Percentiles rank a stretch among this genome's conserved stretches.
Evolutionary conservation across 2,329 filamentous ascomycete genomes (phyloP).

Genomic region (Fusarium fracticaudum): DNA sequence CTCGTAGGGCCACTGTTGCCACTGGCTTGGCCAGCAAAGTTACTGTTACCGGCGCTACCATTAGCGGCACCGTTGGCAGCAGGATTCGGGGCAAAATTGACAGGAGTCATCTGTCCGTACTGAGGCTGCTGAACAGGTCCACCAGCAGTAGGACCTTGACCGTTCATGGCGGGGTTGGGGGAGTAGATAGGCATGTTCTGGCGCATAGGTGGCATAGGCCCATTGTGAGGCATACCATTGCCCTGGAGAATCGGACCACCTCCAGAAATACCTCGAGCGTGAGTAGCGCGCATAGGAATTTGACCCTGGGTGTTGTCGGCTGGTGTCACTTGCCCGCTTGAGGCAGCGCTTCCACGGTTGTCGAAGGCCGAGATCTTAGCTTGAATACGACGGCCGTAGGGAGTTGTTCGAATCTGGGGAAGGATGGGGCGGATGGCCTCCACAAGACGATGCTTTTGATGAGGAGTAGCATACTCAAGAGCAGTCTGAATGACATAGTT

Average conservation of each 20-base stretch:
- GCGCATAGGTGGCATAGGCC: slow-evolving; percentile 40
- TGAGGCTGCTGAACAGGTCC: slow-evolving; percentile 44
- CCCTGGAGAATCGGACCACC: slow-evolving; percentile 49
- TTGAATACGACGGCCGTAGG: slow-evolving; percentile 92
- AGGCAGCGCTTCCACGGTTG: slow-evolving; percentile 54
- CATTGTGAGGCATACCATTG: slow-evolving; percentile 41
- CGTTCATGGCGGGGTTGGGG: slow-evolving; percentile 45
- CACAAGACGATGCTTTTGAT: slow-evolving; percentile 78
- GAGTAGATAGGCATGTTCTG: slow-evolving; percentile 51
- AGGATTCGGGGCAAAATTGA: slow-evolving; percentile 32
- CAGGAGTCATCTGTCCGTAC: slow-evolving; percentile 43
- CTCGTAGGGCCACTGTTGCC: slow-evolving; percentile 18
- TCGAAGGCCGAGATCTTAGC: slow-evolving; percentile 81
- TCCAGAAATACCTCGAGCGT: slow-evolving; percentile 55
- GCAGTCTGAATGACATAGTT: slow-evolving; percentile 99
- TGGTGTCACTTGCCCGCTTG: slow-evolving; percentile 62
- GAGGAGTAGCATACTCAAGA: slow-evolving; percentile 81
- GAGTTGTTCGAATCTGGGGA: slow-evolving; percentile 85
- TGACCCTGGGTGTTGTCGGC: slow-evolving; percentile 65
- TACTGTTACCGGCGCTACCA: slow-evolving; percentile 7
- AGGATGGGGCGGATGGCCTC: slow-evolving; percentile 88
- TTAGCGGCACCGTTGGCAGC: slow-evolving; percentile 1
- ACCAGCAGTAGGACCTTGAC: slow-evolving; percentile 41
- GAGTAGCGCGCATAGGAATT: slow-evolving; percentile 58
- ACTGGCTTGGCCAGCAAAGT: slow-evolving; percentile 20